Evolutionary conservation across 495 filamentous ascomycete species (phyloP).

Genomic region (Aspergillus olivimuriae): DNA sequence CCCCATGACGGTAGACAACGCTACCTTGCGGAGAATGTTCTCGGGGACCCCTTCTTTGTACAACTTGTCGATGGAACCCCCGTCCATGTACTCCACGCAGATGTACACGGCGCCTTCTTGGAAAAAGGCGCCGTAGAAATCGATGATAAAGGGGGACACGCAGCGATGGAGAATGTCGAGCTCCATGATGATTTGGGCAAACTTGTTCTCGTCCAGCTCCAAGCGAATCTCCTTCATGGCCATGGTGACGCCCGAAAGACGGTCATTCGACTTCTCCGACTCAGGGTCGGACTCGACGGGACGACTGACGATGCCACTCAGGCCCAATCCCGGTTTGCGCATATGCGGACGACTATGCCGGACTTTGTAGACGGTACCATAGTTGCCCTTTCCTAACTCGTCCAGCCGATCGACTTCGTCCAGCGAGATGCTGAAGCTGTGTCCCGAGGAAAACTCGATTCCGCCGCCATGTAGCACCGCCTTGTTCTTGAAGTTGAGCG

Average conservation of each 20-base stretch:
- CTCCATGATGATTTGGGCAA: slow-evolving; percentile 97
- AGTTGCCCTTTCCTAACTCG: slow-evolving; percentile 96
- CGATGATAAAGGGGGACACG: slow-evolving; percentile 90
- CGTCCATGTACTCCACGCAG: slow-evolving; percentile 99
- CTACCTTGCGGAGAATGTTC: slow-evolving; percentile 80
- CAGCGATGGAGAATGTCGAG: slow-evolving; percentile 94
- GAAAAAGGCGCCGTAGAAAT: slow-evolving; percentile 98
- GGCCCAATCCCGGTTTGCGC: slow-evolving; percentile 71
- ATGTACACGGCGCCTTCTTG: slow-evolving; percentile 99
- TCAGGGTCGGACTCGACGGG: slow-evolving; percentile 21
- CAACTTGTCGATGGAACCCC: slow-evolving; percentile 95
- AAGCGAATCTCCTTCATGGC: slow-evolving; percentile 99
- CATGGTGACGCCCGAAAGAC: slow-evolving; percentile 73
- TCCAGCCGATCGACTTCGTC: slow-evolving; percentile 94
- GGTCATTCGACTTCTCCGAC: slow-evolving; percentile 19
- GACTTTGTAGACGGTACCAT: slow-evolving; percentile 96
- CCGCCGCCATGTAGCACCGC: slow-evolving; percentile 81
- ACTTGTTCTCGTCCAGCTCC: slow-evolving; percentile 93
- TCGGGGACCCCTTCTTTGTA: slow-evolving; percentile 94
- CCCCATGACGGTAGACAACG: slow-evolving; percentile 84
- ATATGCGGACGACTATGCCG: slow-evolving; percentile 74
- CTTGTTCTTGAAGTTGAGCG: slow-evolving; percentile 87
- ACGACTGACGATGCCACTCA: slow-evolving; percentile 54
- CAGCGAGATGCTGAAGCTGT: slow-evolving; percentile 87
- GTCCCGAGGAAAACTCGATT: slow-evolving; percentile 85